These are phyloP conservation scores for Pythium phragmitis DNA, from an alignment of 352 stramenopile species.

Conservation along the genomic window DNA sequence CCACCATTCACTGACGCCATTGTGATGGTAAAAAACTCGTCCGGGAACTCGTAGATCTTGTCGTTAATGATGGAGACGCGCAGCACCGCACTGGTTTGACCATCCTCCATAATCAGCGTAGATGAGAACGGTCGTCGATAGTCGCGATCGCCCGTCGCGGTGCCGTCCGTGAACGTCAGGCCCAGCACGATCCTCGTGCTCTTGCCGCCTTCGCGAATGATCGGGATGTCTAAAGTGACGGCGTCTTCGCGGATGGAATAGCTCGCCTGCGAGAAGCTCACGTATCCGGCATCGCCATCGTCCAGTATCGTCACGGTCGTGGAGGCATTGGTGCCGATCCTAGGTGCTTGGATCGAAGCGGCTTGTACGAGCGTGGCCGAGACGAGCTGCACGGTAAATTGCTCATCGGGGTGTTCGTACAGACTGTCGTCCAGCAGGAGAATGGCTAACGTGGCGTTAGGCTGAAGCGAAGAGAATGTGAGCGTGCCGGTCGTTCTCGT, in stretches of 20 bases:
- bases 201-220: slow-evolving; percentile 47
- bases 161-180: slow-evolving; percentile 40
- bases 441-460: slow-evolving; percentile 30
- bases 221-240: slow-evolving; percentile 27
- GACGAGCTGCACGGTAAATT: slow-evolving; percentile 41
- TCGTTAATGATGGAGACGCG: slow-evolving; percentile 64
- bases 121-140: slow-evolving; percentile 32
- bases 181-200: slow-evolving; percentile 36
- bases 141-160: slow-evolving; percentile 42
- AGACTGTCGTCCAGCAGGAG: slow-evolving; percentile 45
- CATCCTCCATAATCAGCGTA: slow-evolving; percentile 39
- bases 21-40: slow-evolving; percentile 46
- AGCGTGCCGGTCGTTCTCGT: slow-evolving; percentile 27
- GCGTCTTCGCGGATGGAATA: slow-evolving; percentile 41
- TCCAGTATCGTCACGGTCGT: slow-evolving; percentile 52
- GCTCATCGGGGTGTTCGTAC: slow-evolving; percentile 40
- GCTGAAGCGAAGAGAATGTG: slow-evolving; percentile 36
- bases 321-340: slow-evolving; percentile 36
- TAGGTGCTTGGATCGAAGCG: slow-evolving; percentile 14
- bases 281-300: slow-evolving; percentile 55
- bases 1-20: slow-evolving; percentile 35
- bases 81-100: slow-evolving; percentile 32
- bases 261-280: slow-evolving; percentile 38
- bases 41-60: slow-evolving; percentile 45
- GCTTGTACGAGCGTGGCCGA: slow-evolving; percentile 6